These are phyloP conservation scores for Solanum aculeatissimum DNA, from an alignment of 305 asterid species.

Conservation along the genomic window DNA sequence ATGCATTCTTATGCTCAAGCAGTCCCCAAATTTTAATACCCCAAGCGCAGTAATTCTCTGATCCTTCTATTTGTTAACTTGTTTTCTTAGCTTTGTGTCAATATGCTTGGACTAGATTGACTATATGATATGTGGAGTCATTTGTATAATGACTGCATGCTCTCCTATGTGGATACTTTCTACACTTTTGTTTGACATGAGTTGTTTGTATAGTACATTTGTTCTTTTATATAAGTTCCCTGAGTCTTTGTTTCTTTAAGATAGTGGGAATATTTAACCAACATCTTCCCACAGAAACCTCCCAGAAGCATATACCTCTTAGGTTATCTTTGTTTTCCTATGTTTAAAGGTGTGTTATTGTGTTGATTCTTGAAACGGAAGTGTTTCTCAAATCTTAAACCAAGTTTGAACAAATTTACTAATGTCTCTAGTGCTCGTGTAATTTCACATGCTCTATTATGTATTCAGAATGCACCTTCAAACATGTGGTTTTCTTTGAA, in stretches of 20 bases:
- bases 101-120: background rate
- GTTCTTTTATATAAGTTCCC: background rate
- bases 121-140: background rate
- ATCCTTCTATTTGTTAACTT: background rate
- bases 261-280: background rate
- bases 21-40: conserved; percentile 58
- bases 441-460: background rate
- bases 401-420: background rate
- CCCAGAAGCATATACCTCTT: background rate
- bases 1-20: conserved; percentile 87
- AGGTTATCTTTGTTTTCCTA: background rate
- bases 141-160: background rate
- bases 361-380: background rate
- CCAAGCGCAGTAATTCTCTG: conserved; percentile 55
- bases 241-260: background rate
- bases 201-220: background rate
- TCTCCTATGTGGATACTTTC: background rate
- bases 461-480: background rate
- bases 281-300: background rate
- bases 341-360: background rate
- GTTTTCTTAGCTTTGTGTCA: background rate
- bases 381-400: background rate
- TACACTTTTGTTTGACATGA: background rate
- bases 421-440: background rate
- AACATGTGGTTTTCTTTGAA: background rate